Percentiles rank a stretch among this genome's conserved stretches.
Conservation (phyloP, 169 alveolate species). For the Cryptosporidium meleagridis region DNA sequence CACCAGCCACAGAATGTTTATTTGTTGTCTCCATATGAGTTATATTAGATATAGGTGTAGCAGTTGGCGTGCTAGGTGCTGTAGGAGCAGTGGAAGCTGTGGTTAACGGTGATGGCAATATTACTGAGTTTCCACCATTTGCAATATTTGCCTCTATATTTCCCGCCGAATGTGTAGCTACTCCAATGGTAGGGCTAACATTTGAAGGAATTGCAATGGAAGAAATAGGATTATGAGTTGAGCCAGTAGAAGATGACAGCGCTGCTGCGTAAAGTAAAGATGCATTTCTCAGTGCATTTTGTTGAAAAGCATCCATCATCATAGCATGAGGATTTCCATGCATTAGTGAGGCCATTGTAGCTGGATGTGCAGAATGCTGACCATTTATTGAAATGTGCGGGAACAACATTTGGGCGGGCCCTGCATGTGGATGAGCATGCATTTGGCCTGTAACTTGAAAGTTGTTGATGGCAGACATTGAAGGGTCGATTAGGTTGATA, state of each 20-base stretch:
- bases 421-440: conserved; percentile 8
- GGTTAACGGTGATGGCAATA: background rate
- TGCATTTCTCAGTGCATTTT: conserved; percentile 15
- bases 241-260: background rate
- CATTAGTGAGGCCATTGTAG: background rate
- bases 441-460: background rate
- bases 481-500: background rate
- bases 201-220: background rate
- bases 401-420: conserved; percentile 8
- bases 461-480: background rate
- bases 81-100: background rate
- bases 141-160: background rate
- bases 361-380: background rate
- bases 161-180: background rate
- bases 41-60: background rate
- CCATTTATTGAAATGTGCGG: conserved; percentile 6
- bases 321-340: background rate
- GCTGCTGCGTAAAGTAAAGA: conserved; percentile 52
- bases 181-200: background rate
- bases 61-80: background rate
- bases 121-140: background rate
- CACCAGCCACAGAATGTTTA: background rate
- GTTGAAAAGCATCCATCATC: conserved; percentile 27
- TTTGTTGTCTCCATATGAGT: background rate
- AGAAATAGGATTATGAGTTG: background rate